Evolutionary conservation across 1,139 yeast genomes (phyloP).

Genomic region (Yamadazyma sp.): DNA sequence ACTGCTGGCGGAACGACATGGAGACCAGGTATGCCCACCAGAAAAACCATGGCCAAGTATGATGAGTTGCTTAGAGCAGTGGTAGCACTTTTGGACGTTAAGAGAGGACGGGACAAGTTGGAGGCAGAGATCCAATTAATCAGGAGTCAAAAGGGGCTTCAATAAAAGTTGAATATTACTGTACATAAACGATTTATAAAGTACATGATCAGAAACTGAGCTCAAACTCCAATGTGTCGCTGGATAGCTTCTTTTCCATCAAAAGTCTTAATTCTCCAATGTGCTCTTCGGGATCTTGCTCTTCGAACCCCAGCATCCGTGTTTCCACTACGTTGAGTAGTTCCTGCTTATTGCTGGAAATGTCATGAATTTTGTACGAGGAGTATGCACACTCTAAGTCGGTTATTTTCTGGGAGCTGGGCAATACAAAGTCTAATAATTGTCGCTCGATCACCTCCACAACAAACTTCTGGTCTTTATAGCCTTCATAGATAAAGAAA

Average conservation of each 20-base stretch:
- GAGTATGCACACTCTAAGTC: slow-evolving; percentile 13
- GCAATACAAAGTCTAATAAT: slow-evolving; percentile 19
- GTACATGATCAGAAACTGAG: slow-evolving; percentile 10
- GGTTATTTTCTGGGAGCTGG: slow-evolving; percentile 8
- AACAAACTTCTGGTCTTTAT: slow-evolving; percentile 25
- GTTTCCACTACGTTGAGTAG: slow-evolving; percentile 10
- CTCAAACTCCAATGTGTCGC: slow-evolving; percentile 7
- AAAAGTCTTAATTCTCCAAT: slow-evolving; percentile 8
- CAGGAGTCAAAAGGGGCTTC: slow-evolving; percentile 44
- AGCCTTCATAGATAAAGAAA: slow-evolving; percentile 32
- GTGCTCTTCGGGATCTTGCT: slow-evolving; percentile 7
- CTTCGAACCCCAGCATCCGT: slow-evolving; percentile 12
- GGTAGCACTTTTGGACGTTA: slow-evolving; percentile 74
- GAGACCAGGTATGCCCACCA: slow-evolving; percentile 88
- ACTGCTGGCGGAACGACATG: slow-evolving; percentile 55
- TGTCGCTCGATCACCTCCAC: slow-evolving; percentile 14
- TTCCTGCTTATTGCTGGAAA: slow-evolving; percentile 12
- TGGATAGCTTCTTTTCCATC: background rate
- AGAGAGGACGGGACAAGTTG: slow-evolving; percentile 82
- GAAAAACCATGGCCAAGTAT: slow-evolving; percentile 73
- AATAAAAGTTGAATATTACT: slow-evolving; percentile 6
- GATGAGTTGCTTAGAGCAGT: slow-evolving; percentile 76
- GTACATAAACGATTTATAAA: background rate
- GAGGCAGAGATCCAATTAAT: slow-evolving; percentile 75
- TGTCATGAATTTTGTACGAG: slow-evolving; percentile 10